phyloP scores from a whole-genome alignment of 1,284 basidiomycete genomes.

The Rhodotorula sp. region DNA sequence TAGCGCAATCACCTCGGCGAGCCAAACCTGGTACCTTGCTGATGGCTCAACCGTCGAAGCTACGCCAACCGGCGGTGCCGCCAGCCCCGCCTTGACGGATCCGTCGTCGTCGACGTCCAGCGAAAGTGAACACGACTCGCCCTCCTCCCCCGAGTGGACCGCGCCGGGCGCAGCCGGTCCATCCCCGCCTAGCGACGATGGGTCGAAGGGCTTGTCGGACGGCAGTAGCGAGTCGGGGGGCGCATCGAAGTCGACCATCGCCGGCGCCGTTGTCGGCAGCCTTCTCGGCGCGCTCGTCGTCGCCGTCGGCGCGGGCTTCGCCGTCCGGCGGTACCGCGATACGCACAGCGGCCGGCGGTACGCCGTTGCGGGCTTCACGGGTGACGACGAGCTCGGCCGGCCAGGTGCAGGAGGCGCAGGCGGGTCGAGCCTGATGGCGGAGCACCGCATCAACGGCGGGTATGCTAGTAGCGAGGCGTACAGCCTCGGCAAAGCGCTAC shows the following conservation, averaged over 20 bases:
- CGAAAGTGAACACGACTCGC: neutral
- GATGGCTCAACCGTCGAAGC: neutral
- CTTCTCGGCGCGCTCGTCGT: constrained; percentile 30
- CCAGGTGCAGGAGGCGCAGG: neutral
- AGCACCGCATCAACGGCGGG: constrained; percentile 6
- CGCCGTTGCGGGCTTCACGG: neutral
- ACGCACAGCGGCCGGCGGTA: neutral
- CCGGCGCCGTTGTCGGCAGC: constrained; percentile 33
- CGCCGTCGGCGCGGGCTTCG: constrained; percentile 15
- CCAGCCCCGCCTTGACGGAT: neutral
- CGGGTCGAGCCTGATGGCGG: constrained; percentile 19
- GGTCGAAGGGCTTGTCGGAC: neutral
- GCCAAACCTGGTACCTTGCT: neutral
- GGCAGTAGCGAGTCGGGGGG: neutral
- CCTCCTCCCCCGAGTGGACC: neutral
- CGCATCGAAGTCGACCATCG: constrained; percentile 15
- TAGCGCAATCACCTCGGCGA: neutral
- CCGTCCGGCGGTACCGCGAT: constrained; percentile 12
- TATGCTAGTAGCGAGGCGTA: constrained; percentile 16
- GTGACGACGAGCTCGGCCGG: neutral
- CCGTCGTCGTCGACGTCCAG: neutral
- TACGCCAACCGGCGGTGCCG: neutral
- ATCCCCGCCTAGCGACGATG: neutral
- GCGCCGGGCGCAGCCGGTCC: constrained; percentile 5
- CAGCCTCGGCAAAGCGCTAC: constrained; percentile 10